Evolutionary conservation across 345 rosid genomes (phyloP).

Genomic region (Eucalyptus fibrosa): DNA sequence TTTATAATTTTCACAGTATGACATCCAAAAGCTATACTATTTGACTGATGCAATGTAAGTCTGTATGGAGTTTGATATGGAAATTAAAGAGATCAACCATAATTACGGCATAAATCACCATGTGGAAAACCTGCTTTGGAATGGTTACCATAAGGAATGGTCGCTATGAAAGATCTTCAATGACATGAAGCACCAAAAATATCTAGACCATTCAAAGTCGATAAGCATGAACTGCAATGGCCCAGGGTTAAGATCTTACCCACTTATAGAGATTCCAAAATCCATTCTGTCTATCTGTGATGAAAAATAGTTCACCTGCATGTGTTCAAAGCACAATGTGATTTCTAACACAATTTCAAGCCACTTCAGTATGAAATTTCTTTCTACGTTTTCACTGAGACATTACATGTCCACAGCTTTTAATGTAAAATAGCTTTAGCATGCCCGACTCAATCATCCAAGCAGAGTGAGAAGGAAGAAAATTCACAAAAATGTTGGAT

Average conservation of each 20-base stretch:
- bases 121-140: not conserved
- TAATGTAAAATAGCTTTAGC: not conserved
- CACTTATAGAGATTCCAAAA: conserved; percentile 95
- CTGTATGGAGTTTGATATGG: not conserved
- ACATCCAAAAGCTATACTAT: not conserved
- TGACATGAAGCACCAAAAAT: not conserved
- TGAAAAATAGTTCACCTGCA: conserved; percentile 88
- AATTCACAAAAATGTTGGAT: not conserved
- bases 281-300: conserved; percentile 69
- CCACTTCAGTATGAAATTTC: too few species aligned
- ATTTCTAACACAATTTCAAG: not conserved
- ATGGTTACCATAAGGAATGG: not conserved
- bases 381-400: not conserved
- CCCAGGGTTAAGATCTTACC: conserved; percentile 26
- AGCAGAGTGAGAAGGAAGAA: not conserved
- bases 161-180: not conserved
- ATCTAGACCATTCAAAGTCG: not conserved
- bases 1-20: not conserved
- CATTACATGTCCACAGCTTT: not conserved
- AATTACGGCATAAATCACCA: not conserved
- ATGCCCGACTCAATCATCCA: not conserved
- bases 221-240: not conserved
- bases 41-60: not conserved
- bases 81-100: not conserved
- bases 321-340: not conserved